phyloP scores from a whole-genome alignment of 768 basidiomycete species.

The Rubroboletus pulcherrimus region DNA sequence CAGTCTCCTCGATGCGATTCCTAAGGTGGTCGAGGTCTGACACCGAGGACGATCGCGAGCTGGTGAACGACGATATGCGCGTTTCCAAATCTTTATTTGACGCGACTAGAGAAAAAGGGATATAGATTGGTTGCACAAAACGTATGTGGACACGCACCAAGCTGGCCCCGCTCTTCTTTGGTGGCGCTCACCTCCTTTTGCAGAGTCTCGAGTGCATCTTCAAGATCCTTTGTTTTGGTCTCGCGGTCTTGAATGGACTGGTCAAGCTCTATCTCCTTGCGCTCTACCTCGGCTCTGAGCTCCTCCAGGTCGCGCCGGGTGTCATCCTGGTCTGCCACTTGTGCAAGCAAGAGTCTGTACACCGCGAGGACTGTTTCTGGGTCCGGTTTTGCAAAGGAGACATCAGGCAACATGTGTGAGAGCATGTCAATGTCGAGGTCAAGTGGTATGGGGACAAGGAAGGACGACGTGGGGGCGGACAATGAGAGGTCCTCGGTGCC shows the following conservation, averaged over 20 bases:
- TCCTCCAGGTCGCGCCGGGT: conserved; percentile 67
- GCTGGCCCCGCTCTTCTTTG: conserved; percentile 61
- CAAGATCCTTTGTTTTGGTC: conserved; percentile 52
- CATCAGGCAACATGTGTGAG: conserved; percentile 57
- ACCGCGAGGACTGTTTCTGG: conserved; percentile 58
- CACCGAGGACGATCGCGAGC: conserved; percentile 59
- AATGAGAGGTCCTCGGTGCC: conserved; percentile 35
- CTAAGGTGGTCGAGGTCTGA: conserved; percentile 56
- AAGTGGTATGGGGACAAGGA: conserved; percentile 50
- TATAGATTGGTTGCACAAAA: neutral
- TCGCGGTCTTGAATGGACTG: conserved; percentile 81
- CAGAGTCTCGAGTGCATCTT: conserved; percentile 45
- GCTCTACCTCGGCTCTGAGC: conserved; percentile 58
- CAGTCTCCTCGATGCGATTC: conserved; percentile 65
- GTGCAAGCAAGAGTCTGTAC: conserved; percentile 59
- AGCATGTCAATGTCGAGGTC: conserved; percentile 66
- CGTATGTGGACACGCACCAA: conserved; percentile 47
- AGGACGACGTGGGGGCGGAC: conserved; percentile 9
- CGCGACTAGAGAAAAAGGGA: conserved; percentile 34
- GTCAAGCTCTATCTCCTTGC: conserved; percentile 80
- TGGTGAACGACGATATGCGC: conserved; percentile 54
- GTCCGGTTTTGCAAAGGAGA: conserved; percentile 51
- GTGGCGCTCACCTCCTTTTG: conserved; percentile 54
- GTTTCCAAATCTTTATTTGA: conserved; percentile 48
- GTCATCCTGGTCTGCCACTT: conserved; percentile 52